Evolutionary conservation across 225 moss, liverwort and hornwort species (phyloP), one percentile per base, ranked within the genome.

Genomic region (Anthoceros angustus): DNA sequence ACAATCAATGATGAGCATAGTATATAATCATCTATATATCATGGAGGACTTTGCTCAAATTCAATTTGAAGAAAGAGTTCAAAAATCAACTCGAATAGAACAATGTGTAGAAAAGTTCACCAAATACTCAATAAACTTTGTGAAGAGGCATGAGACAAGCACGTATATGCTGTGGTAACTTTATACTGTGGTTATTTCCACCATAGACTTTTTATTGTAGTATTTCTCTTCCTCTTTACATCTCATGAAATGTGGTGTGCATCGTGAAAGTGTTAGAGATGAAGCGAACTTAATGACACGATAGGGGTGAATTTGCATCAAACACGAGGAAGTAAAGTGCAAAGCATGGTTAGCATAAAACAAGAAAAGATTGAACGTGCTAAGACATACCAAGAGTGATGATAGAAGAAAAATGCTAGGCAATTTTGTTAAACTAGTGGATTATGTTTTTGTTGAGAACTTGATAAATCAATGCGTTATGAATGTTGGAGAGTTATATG

Each of bases 351-450:
- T 64, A 85, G 83, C 72, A 93, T 93, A 39, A 93, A 83, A 67
- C 78, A 82, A 0, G 88, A 93, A 43, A 93, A 93, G 62, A 83
- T 86, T 67, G 86, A 83, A 77, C 80, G 88, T 40, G 85, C 85
- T 70, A 85, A 78, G 69, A 88, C 86, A 0, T 93, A 93, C 73
- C 78, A 42, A 81, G 92, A 61, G 83, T 89, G 21, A 84, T 93
- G 77, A 86, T 85, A 2, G 92, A 93, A 76, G 92, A 93, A 69
- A 88, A 89, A 93, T 93, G 85, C 79, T 93, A 39, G 85, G 86
- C 9, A 88, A 80, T 71, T 87, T 86, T 25, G 42, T 93, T 55
- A 77, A 88, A 64, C 75, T 93, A 40, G 86, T 83, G 3, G 92
- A 93, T 73, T 88, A 88, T 62, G 86, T 93, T 80, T 85, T 93